Percentiles rank a stretch among this genome's conserved stretches.
Evolutionary conservation across 2,329 filamentous ascomycete genomes (phyloP).

Genomic region (Diaporthe australafricana): DNA sequence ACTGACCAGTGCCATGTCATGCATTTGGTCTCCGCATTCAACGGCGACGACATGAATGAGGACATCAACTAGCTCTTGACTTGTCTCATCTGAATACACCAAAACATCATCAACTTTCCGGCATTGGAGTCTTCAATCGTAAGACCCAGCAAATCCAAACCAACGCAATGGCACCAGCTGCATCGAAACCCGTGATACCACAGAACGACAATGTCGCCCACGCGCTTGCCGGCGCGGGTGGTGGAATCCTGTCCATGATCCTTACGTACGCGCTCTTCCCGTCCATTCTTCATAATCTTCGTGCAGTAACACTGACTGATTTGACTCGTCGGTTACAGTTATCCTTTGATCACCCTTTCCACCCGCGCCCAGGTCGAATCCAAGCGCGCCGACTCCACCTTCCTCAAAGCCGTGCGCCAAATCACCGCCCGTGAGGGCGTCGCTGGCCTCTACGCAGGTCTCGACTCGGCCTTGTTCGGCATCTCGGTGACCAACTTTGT

Average conservation of each 20-base stretch:
- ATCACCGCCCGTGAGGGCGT: slow-evolving; percentile 95
- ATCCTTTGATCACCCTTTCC: slow-evolving; percentile 96
- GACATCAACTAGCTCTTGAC: slow-evolving; percentile 31
- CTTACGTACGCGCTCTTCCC: slow-evolving; percentile 74
- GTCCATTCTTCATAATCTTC: not conserved
- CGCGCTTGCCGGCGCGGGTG: slow-evolving; percentile 91
- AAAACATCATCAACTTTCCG: not conserved
- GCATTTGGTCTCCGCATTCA: not conserved
- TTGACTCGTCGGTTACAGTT: slow-evolving; percentile 63
- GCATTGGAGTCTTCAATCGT: not conserved
- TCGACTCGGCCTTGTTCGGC: slow-evolving; percentile 94
- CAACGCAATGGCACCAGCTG: slow-evolving; percentile 41
- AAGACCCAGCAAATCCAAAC: not conserved
- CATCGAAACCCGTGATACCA: slow-evolving; percentile 73
- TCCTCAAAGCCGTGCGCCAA: slow-evolving; percentile 82
- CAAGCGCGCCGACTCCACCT: slow-evolving; percentile 87
- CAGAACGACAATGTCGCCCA: slow-evolving; percentile 98
- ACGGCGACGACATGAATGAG: slow-evolving; percentile 32
- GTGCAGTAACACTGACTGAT: slow-evolving; percentile 28
- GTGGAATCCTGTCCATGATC: slow-evolving; percentile 94
- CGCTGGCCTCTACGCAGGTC: slow-evolving; percentile 88
- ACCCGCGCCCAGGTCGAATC: slow-evolving; percentile 98
- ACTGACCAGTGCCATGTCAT: not conserved
- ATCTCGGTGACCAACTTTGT: slow-evolving; percentile 99
- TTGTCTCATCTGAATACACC: not conserved